Evolutionary conservation across 257 asterid species (phyloP), one percentile per base, ranked within the genome.

Genomic region (Verbena officinalis): DNA sequence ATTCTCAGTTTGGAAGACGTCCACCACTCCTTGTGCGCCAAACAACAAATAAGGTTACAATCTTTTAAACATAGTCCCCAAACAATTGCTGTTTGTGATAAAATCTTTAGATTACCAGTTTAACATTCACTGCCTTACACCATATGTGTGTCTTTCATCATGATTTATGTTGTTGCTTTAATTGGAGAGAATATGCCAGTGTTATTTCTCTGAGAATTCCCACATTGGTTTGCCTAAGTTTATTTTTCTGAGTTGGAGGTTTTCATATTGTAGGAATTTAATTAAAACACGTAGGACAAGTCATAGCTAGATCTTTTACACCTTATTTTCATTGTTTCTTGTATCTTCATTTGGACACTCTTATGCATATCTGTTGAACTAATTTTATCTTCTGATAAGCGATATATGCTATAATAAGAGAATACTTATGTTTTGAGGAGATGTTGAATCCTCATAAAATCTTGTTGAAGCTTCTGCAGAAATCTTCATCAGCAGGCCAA

Each of bases 1-100:
- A 80, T 57, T 62, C 96, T 65, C 99, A 94, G 85, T 82, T 86
- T 53, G 97, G 99, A 72, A 84, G 93, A 67, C 97, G 97, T 23
- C 93, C 90, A 8, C 84, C 96, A 55, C 78, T 90, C 44, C 83
- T 77, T 60, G 60, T 53, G 42, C 84, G 84, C 55, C 73, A 92
- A 42, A 56, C 82, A 24, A 72, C 81, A 52, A 86, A 75, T 78
- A 94, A 88, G 96, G 99, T 93, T 44, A 43, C 70, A n/a, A 66
- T 68, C 62, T 31, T n/a, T n/a, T 65, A 21, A n/a, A 8, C 36
- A 33, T 64, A 20, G 10, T 65, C 40, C 21, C 20, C 54, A 33
- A 55, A 68, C 38, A 55, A 65, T 24, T 14, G 51, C 39, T 49
- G 4, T 19, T 12, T 51, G 59, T 45, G 66, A 60, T 72, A 36